These are phyloP conservation scores for Pseudopithomyces chartarum DNA, from an alignment of 2,329 filamentous ascomycete genomes.

Conservation along the genomic window DNA sequence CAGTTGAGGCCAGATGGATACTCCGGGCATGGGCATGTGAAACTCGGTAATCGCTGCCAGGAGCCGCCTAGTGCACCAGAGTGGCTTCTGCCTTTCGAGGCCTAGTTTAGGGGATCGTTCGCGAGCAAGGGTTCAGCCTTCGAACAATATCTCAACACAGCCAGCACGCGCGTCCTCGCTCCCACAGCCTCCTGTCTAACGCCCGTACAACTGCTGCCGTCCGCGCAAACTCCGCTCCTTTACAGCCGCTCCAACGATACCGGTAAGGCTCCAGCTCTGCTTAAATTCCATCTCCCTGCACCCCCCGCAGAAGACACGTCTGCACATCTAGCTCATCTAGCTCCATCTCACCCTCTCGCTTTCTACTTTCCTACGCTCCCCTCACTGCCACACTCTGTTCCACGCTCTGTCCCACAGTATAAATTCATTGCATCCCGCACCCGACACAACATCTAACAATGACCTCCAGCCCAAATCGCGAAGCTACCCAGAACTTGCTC, in stretches of 20 bases:
- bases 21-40: constrained; percentile 2
- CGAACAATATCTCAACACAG: constrained; percentile 6
- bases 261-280: constrained; percentile 36
- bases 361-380: constrained; percentile 7
- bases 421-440: too few relatives aligned
- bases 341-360: too few relatives aligned
- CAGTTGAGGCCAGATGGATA: constrained; percentile 6
- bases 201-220: constrained; percentile 14
- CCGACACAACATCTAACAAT: constrained; percentile 26
- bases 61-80: constrained; percentile 5
- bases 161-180: constrained; percentile 11
- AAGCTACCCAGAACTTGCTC: constrained; percentile 36
- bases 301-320: constrained; percentile 35
- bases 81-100: constrained; percentile 1
- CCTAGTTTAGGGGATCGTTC: constrained; percentile 8
- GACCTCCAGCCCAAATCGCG: constrained; percentile 31
- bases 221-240: constrained; percentile 31
- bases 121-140: constrained; percentile 2
- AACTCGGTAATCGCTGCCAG: constrained; percentile 5
- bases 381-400: constrained; percentile 3
- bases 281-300: constrained; percentile 12
- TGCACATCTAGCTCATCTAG: constrained; percentile 3
- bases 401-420: not conserved
- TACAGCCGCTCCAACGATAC: constrained; percentile 15
- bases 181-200: constrained; percentile 16